phyloP scores from a whole-genome alignment of 495 filamentous ascomycete genomes.

The Rhizodiscina lignyota region DNA sequence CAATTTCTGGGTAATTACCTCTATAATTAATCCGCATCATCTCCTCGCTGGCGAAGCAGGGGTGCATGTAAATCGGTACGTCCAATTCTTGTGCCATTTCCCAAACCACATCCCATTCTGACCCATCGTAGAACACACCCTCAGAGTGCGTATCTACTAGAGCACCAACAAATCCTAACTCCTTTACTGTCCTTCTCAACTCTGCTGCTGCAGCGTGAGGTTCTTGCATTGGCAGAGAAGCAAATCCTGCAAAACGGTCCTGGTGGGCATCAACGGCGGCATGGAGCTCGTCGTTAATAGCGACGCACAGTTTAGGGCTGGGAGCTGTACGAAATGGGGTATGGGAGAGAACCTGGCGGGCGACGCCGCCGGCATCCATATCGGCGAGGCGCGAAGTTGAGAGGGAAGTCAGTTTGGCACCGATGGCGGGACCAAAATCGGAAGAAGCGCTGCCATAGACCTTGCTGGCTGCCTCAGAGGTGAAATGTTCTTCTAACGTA shows the following conservation, averaged over 20 bases:
- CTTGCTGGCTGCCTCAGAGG: no score
- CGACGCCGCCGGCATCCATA: not conserved
- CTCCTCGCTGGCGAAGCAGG: slow-evolving; percentile 7
- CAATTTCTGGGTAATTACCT: slow-evolving; percentile 7
- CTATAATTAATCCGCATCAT: no score
- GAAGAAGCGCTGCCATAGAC: no score
- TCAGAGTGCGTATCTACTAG: slow-evolving; percentile 9
- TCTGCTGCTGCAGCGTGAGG: slow-evolving; percentile 8
- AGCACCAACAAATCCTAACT: slow-evolving; percentile 11
- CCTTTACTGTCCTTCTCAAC: slow-evolving; percentile 9
- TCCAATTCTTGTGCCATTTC: slow-evolving; percentile 12
- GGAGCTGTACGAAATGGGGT: not conserved
- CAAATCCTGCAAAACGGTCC: slow-evolving; percentile 9
- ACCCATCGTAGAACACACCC: slow-evolving; percentile 10
- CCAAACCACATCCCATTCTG: slow-evolving; percentile 11
- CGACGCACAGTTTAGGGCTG: not conserved
- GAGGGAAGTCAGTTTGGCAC: no score
- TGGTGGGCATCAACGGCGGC: slow-evolving; percentile 8
- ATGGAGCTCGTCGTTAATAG: slow-evolving; percentile 12
- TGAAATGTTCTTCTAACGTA: no score
- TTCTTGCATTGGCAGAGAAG: slow-evolving; percentile 11
- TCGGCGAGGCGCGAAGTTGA: not conserved
- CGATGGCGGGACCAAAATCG: no score
- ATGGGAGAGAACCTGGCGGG: not conserved
- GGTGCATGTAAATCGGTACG: slow-evolving; percentile 15